Base-by-base conservation (phyloP, 768 basidiomycete genomes). In the Naganishia friedmannii region DNA sequence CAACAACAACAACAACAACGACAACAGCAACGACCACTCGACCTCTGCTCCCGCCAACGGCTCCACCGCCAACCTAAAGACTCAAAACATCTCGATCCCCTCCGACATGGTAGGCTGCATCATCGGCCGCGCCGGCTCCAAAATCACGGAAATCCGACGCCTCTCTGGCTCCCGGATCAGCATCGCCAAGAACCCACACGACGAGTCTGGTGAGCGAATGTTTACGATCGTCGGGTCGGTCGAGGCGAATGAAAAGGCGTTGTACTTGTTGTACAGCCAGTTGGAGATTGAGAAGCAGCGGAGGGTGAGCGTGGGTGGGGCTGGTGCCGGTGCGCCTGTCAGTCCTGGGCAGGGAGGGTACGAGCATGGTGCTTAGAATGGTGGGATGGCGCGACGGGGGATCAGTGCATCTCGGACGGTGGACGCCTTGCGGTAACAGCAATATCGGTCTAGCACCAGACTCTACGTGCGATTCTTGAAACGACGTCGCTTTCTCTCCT, bases 121-220 rank as follows among this genome's bases (percentile, higher is more conserved):
- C 78, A 79, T 82, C 77, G 95, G 95, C 70, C 91, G 93, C 73
- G 92, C 89, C 80, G 95, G 95, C 34, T 90, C 92, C 74, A 98
- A 98, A 86, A 99, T 99, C 77, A 98, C 95, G 65, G 96, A 99
- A 82, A 99, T 99, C 79, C 91, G 96, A 76, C 91, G 95, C 69
- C 87, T 98, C 54, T 96, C 93, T 72, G 96, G 96, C 48, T 95
- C 92, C 76, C 93, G 93, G 84, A 99, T 99, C 81, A 92, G 90
- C 68, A 99, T 99, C 78, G 96, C 96, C 74, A 99, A 99, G 83
- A 90, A 91, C 58, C 93, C 96, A n/a, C 96, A 98, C 78, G 96
- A 98, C 77, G 96, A 98, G 78, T 93, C 94, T 51, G 96, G 95
- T 77, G 96, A 99, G 84, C 87, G 96, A 74, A 97, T 99, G 95